Base-by-base conservation (phyloP, 768 basidiomycete genomes). In the Leccinum uliginosum region DNA sequence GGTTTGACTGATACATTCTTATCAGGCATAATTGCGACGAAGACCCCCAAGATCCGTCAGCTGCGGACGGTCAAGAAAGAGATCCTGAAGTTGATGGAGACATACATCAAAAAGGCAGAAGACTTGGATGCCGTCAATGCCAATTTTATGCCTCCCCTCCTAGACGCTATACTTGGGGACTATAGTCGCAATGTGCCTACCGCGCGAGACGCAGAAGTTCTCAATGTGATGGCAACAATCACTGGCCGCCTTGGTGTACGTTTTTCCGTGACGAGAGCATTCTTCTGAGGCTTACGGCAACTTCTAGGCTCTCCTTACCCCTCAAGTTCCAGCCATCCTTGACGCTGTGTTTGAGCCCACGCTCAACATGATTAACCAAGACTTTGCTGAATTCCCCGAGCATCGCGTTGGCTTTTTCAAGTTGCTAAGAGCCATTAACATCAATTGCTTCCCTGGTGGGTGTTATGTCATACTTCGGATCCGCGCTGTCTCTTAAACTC, bases 331-430 rank as follows among this genome's bases (percentile, higher is more conserved):
- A 3, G 89, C 96, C 9, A 90, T 97, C 57, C 81, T 99, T 50
- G 96, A 98, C 66, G 94, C 96, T 10, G 92, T 98, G 49, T 98
- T 99, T 68, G 95, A 98, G 72, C 91, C 92, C 45, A 99, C 97
- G 4, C 76, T 99, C 57, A 88, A 86, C 65, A 99, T 98, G 97
- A 99, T 99, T 71, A 98, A 98, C 73, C 92, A 97, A 80, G 96
- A 99, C 77, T 96, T 98, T 63, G 78, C 95, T n/a, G 97, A 98
- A 74, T 99, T 83, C 76, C 97, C 97, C 9, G 97, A 99, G 70
- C 96, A 98, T 70, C 91, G 97, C 57, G 86, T 88, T 40, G 96
- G 94, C 54, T 96, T 99, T 83, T 99, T 93, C 82, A 94, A 91
- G 73, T 81, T 99, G 57, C 79, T 99, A 46, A 86, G 94, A 56